Conservation (phyloP, 2,329 filamentous ascomycete species). For the Exophiala phaeomuriformis region DNA sequence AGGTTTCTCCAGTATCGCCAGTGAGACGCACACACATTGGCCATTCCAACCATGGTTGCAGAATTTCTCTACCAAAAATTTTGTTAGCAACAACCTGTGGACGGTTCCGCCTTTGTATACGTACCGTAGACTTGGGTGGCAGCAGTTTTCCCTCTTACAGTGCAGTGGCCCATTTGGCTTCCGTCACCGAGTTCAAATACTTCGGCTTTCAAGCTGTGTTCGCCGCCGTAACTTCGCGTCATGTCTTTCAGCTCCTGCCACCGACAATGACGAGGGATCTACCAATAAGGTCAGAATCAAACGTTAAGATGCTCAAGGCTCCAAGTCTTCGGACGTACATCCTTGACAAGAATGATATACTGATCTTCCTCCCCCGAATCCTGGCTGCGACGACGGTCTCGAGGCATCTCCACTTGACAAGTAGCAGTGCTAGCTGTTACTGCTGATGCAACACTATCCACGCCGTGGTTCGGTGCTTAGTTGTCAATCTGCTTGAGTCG, state of each 20-base stretch:
- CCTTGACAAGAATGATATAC: conserved; percentile 24
- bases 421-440: not conserved
- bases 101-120: not conserved
- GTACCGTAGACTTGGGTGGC: conserved; percentile 20
- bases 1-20: conserved; percentile 16
- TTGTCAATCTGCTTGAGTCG: conserved; percentile 1
- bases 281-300: not conserved
- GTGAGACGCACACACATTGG: conserved; percentile 13
- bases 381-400: conserved; percentile 10
- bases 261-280: conserved; percentile 26
- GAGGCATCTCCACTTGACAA: conserved; percentile 11
- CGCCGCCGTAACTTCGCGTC: conserved; percentile 17
- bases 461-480: not conserved
- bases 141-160: conserved; percentile 17
- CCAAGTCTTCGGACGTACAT: conserved; percentile 13
- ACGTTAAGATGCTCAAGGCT: not conserved
- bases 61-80: conserved; percentile 9
- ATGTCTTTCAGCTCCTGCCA: conserved; percentile 29
- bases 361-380: conserved; percentile 19
- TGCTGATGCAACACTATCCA: not conserved
- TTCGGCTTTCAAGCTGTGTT: conserved; percentile 22
- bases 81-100: not conserved
- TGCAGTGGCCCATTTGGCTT: conserved; percentile 21
- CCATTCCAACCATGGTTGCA: conserved; percentile 20
- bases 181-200: conserved; percentile 17